Evolutionary conservation across 331 rosid genomes (phyloP).

Genomic region (Quercus lobata): DNA sequence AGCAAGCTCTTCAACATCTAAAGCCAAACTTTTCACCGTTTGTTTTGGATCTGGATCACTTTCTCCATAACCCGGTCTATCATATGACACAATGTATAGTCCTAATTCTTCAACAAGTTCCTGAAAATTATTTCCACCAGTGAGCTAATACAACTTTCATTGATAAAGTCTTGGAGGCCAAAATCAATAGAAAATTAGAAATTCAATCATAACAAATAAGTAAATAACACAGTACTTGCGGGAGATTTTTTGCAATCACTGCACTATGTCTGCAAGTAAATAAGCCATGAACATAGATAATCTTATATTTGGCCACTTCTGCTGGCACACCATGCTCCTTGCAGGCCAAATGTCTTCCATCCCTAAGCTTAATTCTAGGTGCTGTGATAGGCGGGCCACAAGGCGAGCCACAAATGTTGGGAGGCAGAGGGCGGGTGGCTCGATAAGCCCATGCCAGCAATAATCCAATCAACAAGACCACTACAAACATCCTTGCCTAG

Average conservation of each 20-base stretch:
- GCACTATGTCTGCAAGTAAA: slow-evolving; percentile 24
- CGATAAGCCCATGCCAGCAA: slow-evolving; percentile 24
- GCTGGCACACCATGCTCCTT: slow-evolving; percentile 35
- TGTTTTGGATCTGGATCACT: slow-evolving; percentile 36
- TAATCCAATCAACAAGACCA: slow-evolving; percentile 17
- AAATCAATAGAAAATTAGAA: background rate
- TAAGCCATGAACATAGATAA: slow-evolving; percentile 33
- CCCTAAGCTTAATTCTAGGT: slow-evolving; percentile 37
- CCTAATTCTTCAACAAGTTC: slow-evolving; percentile 27
- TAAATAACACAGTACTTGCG: slow-evolving; percentile 10
- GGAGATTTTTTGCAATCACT: slow-evolving; percentile 2
- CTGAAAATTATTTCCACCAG: slow-evolving; percentile 14
- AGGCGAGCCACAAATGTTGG: slow-evolving; percentile 28
- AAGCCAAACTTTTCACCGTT: slow-evolving; percentile 34
- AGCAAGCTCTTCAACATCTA: slow-evolving; percentile 38
- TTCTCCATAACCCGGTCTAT: slow-evolving; percentile 44
- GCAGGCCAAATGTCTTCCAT: slow-evolving; percentile 43
- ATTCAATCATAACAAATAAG: background rate
- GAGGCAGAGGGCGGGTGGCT: slow-evolving; percentile 23
- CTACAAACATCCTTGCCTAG: background rate
- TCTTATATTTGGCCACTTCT: slow-evolving; percentile 30
- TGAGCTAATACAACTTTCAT: background rate
- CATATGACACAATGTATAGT: slow-evolving; percentile 27
- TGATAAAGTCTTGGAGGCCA: background rate
- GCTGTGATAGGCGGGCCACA: slow-evolving; percentile 33